Evolutionary conservation across 108 stramenopile species (phyloP).

Genomic region (Epithemia pelagica): DNA sequence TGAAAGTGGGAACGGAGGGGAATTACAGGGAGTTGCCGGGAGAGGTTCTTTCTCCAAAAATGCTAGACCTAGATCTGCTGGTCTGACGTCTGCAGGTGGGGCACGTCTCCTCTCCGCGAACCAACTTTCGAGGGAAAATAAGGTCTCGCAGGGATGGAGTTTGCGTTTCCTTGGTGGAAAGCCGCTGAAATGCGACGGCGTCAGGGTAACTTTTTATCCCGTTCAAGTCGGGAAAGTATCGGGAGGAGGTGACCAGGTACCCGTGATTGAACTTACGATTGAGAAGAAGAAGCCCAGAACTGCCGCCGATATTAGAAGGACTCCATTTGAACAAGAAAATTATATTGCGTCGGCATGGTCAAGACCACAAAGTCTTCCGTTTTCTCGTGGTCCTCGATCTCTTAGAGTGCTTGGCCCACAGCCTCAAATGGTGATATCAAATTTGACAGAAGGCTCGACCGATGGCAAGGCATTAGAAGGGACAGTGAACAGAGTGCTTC

Average conservation of each 20-base stretch:
- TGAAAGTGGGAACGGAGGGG: slow-evolving; percentile 29
- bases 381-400: slow-evolving; percentile 59
- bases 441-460: slow-evolving; percentile 49
- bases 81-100: slow-evolving; percentile 42
- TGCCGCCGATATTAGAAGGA: slow-evolving; percentile 28
- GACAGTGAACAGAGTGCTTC: slow-evolving; percentile 75
- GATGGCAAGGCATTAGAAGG: slow-evolving; percentile 64
- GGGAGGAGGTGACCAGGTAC: slow-evolving; percentile 8
- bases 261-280: slow-evolving; percentile 32
- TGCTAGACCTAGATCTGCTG: slow-evolving; percentile 34
- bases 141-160: slow-evolving; percentile 30
- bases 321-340: slow-evolving; percentile 73
- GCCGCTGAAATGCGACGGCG: slow-evolving; percentile 57
- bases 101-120: slow-evolving; percentile 70
- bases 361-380: slow-evolving; percentile 44
- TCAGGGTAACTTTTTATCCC: slow-evolving; percentile 37
- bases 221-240: slow-evolving; percentile 16
- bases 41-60: slow-evolving; percentile 32
- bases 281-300: slow-evolving; percentile 21
- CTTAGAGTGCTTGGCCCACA: slow-evolving; percentile 62
- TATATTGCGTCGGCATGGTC: slow-evolving; percentile 69
- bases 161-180: slow-evolving; percentile 54
- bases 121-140: slow-evolving; percentile 39
- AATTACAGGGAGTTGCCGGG: slow-evolving; percentile 17
- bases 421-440: slow-evolving; percentile 51